phyloP scores from a whole-genome alignment of 2,329 filamentous ascomycete genomes.

The Onygena corvina region DNA sequence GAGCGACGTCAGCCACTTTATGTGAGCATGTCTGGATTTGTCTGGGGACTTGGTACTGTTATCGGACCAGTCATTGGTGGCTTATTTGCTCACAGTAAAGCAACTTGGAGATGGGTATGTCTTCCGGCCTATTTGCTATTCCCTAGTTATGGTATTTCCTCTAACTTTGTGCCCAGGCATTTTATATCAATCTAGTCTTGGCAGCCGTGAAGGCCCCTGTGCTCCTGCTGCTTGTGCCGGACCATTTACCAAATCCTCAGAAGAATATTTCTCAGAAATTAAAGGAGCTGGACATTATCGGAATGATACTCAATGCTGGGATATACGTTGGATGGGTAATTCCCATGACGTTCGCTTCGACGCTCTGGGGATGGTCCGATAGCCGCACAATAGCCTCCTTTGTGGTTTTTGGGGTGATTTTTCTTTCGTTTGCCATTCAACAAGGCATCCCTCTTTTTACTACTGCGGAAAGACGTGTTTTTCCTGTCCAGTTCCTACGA shows the following conservation, averaged over 20 bases:
- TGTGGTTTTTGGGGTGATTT: constrained; percentile 35
- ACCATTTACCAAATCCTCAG: neutral
- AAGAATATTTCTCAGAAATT: constrained; percentile 17
- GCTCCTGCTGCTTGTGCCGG: constrained; percentile 5
- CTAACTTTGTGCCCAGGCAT: constrained; percentile 7
- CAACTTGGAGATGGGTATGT: constrained; percentile 9
- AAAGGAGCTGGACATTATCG: constrained; percentile 33
- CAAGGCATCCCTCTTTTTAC: constrained; percentile 36
- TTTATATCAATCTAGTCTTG: constrained; percentile 10
- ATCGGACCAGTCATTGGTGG: constrained; percentile 10
- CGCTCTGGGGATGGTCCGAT: constrained; percentile 37
- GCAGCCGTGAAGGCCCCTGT: constrained; percentile 5
- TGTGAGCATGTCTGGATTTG: constrained; percentile 7
- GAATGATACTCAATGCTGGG: constrained; percentile 33
- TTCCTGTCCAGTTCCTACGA: constrained; percentile 40
- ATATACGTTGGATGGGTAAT: constrained; percentile 34
- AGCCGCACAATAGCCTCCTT: constrained; percentile 38
- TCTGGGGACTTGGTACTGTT: constrained; percentile 10
- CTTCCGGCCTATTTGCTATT: neutral
- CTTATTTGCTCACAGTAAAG: constrained; percentile 7
- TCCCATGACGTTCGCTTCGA: constrained; percentile 41
- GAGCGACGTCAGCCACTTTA: constrained; percentile 14
- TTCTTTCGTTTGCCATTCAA: constrained; percentile 36
- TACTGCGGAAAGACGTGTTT: constrained; percentile 33
- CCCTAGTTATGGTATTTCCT: too few relatives aligned